Evolutionary conservation across 1,284 basidiomycete genomes (phyloP).

Genomic region (Tylopilus sp.): DNA sequence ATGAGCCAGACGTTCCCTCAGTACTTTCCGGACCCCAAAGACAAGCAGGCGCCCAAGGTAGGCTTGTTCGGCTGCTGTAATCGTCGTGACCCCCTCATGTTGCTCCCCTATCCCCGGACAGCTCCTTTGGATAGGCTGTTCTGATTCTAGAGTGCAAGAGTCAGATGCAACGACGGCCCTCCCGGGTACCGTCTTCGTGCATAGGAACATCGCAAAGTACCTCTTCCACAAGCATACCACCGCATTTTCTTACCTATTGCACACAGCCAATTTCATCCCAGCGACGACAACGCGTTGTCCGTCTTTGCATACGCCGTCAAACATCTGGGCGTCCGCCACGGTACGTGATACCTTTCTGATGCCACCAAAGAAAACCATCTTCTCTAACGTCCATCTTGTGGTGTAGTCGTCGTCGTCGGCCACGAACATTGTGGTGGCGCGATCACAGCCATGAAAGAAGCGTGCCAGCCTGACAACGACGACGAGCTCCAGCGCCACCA

Average conservation of each 20-base stretch:
- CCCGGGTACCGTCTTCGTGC: conserved; percentile 50
- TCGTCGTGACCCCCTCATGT: neutral
- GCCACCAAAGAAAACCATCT: neutral
- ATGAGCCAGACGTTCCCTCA: conserved; percentile 24
- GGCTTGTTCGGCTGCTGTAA: neutral
- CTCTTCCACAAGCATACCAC: neutral
- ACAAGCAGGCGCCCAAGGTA: conserved; percentile 23
- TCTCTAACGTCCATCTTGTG: neutral
- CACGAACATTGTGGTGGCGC: conserved; percentile 28
- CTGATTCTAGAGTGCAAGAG: conserved; percentile 47
- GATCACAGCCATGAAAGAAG: conserved; percentile 15
- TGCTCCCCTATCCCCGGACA: conserved; percentile 10
- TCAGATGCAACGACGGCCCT: conserved; percentile 35
- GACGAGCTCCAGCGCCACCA: conserved; percentile 5
- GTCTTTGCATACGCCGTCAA: conserved; percentile 22
- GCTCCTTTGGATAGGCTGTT: conserved; percentile 54
- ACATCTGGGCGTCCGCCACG: conserved; percentile 16
- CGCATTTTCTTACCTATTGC: neutral
- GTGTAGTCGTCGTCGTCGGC: conserved; percentile 24
- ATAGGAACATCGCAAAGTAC: conserved; percentile 47
- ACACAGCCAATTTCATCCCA: conserved; percentile 24
- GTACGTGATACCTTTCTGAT: conserved; percentile 8
- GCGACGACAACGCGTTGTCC: conserved; percentile 24
- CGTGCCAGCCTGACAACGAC: neutral
- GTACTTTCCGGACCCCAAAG: conserved; percentile 19